Percentiles rank a stretch among this genome's conserved stretches.
These are phyloP conservation scores for Candida tetrigidarum DNA, from an alignment of 1,139 yeast species.

Conservation along the genomic window DNA sequence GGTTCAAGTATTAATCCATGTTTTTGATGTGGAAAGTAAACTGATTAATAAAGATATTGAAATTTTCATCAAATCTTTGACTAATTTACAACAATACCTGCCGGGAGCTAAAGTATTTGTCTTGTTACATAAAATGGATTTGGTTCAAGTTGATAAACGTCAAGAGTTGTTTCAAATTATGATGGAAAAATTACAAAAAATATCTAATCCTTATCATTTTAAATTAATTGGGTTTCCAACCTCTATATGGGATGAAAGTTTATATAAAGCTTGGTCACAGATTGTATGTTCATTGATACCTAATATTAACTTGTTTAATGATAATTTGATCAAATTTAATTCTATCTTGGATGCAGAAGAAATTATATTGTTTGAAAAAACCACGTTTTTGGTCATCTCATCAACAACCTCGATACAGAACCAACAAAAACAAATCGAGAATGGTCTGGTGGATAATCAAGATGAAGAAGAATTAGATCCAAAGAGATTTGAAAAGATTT, in stretches of 20 bases:
- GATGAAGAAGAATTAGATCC: slow-evolving; percentile 61
- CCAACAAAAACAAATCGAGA: slow-evolving; percentile 20
- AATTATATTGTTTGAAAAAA: slow-evolving; percentile 88
- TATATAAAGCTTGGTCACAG: slow-evolving; percentile 96
- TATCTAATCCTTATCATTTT: slow-evolving; percentile 80
- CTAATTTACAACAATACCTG: slow-evolving; percentile 80
- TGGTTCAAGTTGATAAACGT: slow-evolving; percentile 85
- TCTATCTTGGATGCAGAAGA: slow-evolving; percentile 84
- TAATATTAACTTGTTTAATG: slow-evolving; percentile 81
- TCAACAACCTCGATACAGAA: slow-evolving; percentile 56
- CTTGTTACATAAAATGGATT: slow-evolving; percentile 92
- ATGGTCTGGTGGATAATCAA: slow-evolving; percentile 8
- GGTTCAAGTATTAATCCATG: slow-evolving; percentile 97
- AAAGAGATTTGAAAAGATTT: slow-evolving; percentile 90
- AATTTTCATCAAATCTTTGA: slow-evolving; percentile 82
- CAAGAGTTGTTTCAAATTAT: slow-evolving; percentile 82
- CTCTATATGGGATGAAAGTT: slow-evolving; percentile 96
- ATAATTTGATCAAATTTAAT: slow-evolving; percentile 75
- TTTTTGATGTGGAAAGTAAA: slow-evolving; percentile 93
- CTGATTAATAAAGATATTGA: slow-evolving; percentile 93
- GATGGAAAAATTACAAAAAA: slow-evolving; percentile 80
- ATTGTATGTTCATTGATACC: slow-evolving; percentile 96
- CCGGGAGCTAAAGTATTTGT: slow-evolving; percentile 95
- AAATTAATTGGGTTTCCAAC: slow-evolving; percentile 90
- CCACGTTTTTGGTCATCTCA: slow-evolving; percentile 89